Base-by-base conservation (phyloP, 192 early-diverging fungal genomes). In the Chytriomyces sp. region DNA sequence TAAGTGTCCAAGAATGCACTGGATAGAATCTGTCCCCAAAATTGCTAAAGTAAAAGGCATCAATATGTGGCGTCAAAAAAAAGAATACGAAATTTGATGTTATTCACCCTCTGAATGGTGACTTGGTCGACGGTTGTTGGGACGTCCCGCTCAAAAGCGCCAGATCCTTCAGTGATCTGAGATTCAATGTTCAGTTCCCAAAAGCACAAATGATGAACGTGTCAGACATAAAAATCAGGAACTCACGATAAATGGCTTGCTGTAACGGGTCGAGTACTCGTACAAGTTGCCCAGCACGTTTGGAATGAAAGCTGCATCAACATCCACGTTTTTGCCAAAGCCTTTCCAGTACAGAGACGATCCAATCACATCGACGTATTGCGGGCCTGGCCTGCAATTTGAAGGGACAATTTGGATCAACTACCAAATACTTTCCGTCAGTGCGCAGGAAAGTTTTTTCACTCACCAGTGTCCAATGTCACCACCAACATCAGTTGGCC, bases 291-390 rank as follows among this genome's bases (percentile, higher is more conserved):
- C 16, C 43, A 75, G 47, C 2, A 57, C 48, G 46, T 45, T 28
- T 20, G 73, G 13, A 11, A 63, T 65, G 35, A 60, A 75, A 16
- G 26, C 16, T 20, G 24, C 16, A 11, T 49, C 9, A 18, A 75
- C 46, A 5, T 13, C 16, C 1, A 8, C 61, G 35, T 75, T 66
- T 23, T 24, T 44, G 6, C 73, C 73, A 65, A 50, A 75, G 9
- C 64, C 73, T 75, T 75, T 75, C 73, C 73, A 75, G 44, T 75
- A 75, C n/a, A 75, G 9, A 16, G 45, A 49, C 7, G 73, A 60
- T 53, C 73, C 73, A 48, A 75, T 57, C 11, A 43, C 24, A 44
- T 75, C 73, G 43, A 75, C 73, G 60, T 66, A 75, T 28, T 75
- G 63, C 2, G 64, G 10, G 24, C 73, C 73, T 0, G 73, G 73